Evolutionary conservation across 441 rosid genomes (phyloP), one percentile per base, ranked within the genome.

Genomic region (Erodium moschatum): DNA sequence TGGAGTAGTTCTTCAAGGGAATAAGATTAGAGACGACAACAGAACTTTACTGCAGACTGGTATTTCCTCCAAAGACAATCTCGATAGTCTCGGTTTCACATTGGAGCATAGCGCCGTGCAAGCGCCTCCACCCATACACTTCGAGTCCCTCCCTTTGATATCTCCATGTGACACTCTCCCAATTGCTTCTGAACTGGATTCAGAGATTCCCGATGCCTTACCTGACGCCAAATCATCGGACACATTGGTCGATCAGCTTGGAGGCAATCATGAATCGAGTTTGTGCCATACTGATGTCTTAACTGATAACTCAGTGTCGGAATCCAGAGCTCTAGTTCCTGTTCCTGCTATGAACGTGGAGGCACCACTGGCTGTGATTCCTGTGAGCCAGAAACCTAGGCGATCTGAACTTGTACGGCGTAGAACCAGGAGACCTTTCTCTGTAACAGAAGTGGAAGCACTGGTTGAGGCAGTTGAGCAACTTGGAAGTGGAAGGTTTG

Each of bases 391-490:
- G 0, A 35, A 29, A 29, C 31, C 31, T 29, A 29, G 31, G 31
- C 31, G 31, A 29, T 0, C 1, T 29, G 31, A 88, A 70, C 80
- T 82, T 69, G 85, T 69, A 38, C 97, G 86, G 80, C 96, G 99
- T 71, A 86, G 99, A 85, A 89, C 86, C 74, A 94, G 97, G 78
- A 96, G 99, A 84, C 97, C 99, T 77, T 94, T 94, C 88, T 88
- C 99, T 63, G 96, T 94, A 62, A 13, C 88, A 72, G 99, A 94
- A 85, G 99, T 94, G 64, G 99, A 94, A 85, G 97, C 97, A 66
- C 85, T 94, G 78, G 97, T 94, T 72, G 87, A 86, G 69, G 97
- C 99, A 12, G 97, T 94, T 77, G 97, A 94, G 87, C 84, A 86
- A 76, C 91, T 91, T 65, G 97, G 99, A 60, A 94, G 97, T 10